Percentiles rank a stretch among this genome's conserved stretches.
phyloP scores from a whole-genome alignment of 176 grass and related monocot species.

The Musa acuminata region DNA sequence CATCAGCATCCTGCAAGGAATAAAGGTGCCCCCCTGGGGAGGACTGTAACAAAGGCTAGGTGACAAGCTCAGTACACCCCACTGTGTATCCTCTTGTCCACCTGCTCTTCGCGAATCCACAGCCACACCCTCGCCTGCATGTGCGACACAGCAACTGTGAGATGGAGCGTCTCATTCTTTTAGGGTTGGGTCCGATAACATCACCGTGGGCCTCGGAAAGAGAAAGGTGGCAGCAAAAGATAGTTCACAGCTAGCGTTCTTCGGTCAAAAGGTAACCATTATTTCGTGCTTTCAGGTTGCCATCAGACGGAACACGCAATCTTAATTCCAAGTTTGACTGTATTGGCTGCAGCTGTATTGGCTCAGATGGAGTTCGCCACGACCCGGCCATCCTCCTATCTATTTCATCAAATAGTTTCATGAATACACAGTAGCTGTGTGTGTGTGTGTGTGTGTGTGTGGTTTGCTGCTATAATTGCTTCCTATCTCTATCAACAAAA shows the following conservation, averaged over 20 bases:
- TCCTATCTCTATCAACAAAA: neutral
- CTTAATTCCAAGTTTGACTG: neutral
- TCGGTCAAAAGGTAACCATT: neutral
- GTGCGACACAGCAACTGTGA: too few species aligned
- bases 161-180: too few species aligned
- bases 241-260: neutral
- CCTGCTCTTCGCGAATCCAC: neutral
- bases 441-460: too few species aligned
- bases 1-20: neutral
- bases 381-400: neutral
- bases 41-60: neutral
- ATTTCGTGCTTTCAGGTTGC: neutral
- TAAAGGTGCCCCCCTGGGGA: neutral
- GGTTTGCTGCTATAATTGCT: neutral
- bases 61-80: neutral
- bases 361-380: neutral
- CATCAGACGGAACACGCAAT: slow-evolving; percentile 1
- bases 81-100: neutral
- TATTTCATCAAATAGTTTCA: neutral
- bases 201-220: neutral
- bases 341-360: neutral
- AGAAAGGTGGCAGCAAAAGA: neutral
- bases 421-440: neutral
- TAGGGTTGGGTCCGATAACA: neutral
- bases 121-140: too few species aligned